Percentiles rank a stretch among this genome's conserved stretches.
phyloP scores from a whole-genome alignment of 169 alveolate species.

The Eimeria sp. region DNA sequence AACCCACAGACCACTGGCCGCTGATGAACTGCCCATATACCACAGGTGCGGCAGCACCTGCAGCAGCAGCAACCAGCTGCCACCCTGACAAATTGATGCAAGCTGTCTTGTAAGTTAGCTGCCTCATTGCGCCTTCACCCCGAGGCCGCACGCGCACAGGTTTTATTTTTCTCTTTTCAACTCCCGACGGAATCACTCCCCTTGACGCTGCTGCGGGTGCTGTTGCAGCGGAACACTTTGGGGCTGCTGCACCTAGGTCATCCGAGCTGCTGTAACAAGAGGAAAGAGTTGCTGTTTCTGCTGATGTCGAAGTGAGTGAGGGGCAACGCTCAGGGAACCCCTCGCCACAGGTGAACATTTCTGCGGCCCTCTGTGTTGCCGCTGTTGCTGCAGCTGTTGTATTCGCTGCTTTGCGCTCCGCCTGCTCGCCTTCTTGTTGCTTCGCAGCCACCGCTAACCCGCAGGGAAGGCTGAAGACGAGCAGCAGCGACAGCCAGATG shows the following conservation, averaged over 20 bases:
- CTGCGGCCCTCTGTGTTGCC: not conserved
- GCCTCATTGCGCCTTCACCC: conserved; percentile 19
- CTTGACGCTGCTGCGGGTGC: conserved; percentile 5
- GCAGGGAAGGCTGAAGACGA: conserved; percentile 40
- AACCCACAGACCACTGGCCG: conserved; percentile 87
- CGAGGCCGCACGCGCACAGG: conserved; percentile 9
- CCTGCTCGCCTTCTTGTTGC: conserved; percentile 25
- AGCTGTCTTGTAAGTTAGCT: conserved; percentile 41
- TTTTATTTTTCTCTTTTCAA: not conserved
- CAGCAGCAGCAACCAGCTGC: conserved; percentile 70
- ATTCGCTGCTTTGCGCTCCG: not conserved
- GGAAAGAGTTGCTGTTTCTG: conserved; percentile 7
- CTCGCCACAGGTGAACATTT: not conserved
- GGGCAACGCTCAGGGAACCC: conserved; percentile 22
- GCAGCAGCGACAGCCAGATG: conserved; percentile 35
- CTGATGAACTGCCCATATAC: conserved; percentile 86
- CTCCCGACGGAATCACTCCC: not conserved
- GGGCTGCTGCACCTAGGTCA: not conserved
- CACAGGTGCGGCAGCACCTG: conserved; percentile 87
- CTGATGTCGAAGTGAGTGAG: conserved; percentile 15
- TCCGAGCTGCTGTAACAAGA: conserved; percentile 31
- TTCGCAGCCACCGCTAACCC: conserved; percentile 34
- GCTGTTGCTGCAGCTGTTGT: conserved; percentile 46
- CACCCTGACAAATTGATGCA: not conserved
- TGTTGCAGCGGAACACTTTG: not conserved